Conservation (phyloP, 1,284 basidiomycete genomes). For the Pseudozyma sp. region DNA sequence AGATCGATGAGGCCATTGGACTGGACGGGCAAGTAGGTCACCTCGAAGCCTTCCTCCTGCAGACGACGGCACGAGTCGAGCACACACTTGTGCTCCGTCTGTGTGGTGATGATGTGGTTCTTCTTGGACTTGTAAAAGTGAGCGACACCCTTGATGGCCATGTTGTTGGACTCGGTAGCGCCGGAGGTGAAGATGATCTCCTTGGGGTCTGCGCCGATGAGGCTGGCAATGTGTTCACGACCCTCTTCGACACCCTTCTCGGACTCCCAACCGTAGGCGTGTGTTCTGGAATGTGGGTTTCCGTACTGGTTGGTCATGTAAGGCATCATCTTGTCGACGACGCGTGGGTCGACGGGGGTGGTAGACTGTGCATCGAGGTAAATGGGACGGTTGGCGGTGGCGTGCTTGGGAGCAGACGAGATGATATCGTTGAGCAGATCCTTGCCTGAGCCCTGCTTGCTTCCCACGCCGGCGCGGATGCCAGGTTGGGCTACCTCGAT, state of each 20-base stretch:
- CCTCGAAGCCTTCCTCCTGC: constrained; percentile 94
- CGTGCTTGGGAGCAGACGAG: constrained; percentile 32
- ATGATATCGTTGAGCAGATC: constrained; percentile 50
- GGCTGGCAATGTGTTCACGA: constrained; percentile 86
- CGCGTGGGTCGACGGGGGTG: constrained; percentile 95
- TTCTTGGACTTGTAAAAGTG: constrained; percentile 75
- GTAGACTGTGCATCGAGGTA: constrained; percentile 74
- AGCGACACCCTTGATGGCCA: constrained; percentile 96
- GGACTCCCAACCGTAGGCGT: constrained; percentile 99
- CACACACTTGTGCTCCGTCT: constrained; percentile 95
- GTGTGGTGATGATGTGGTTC: constrained; percentile 73
- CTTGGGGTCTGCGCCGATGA: constrained; percentile 93
- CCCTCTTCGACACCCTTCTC: constrained; percentile 93
- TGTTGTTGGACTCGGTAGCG: constrained; percentile 98
- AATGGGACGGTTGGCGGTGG: constrained; percentile 63
- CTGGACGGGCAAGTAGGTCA: constrained; percentile 95
- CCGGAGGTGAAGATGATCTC: constrained; percentile 98
- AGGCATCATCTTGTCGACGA: constrained; percentile 96
- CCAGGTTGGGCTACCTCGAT: constrained; percentile 59
- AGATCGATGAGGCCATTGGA: constrained; percentile 85
- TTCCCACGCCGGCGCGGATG: constrained; percentile 50
- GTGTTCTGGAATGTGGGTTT: constrained; percentile 97
- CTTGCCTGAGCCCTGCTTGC: constrained; percentile 49
- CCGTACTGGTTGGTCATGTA: constrained; percentile 96
- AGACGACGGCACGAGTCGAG: constrained; percentile 96